A percentile compares a stretch with the other conserved stretches of the same genome.
Evolutionary conservation across 768 basidiomycete species (phyloP).

Genomic region (Collybia mongolica): DNA sequence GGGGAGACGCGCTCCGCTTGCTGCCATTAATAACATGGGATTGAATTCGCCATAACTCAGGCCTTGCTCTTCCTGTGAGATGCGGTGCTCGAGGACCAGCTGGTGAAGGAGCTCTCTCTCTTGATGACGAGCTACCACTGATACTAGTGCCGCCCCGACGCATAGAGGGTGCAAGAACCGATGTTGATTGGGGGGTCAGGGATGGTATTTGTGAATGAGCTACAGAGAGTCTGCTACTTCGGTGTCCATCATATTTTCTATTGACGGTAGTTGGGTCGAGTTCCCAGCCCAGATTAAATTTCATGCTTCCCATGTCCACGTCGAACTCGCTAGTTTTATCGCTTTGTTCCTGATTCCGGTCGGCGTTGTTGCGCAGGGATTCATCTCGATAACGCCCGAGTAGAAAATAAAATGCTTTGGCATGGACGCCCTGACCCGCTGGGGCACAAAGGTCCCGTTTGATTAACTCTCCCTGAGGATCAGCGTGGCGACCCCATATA

Average conservation of each 20-base stretch:
- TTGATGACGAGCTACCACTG: constrained; percentile 21
- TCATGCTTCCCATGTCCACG: constrained; percentile 23
- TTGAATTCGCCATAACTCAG: constrained; percentile 22
- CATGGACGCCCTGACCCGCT: constrained; percentile 66
- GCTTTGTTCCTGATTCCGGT: constrained; percentile 36
- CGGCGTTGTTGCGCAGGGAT: constrained; percentile 39
- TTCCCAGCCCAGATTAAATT: constrained; percentile 39
- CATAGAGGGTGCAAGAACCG: constrained; percentile 18
- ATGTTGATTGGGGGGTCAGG: constrained; percentile 9
- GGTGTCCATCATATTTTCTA: constrained; percentile 28
- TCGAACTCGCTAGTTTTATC: constrained; percentile 18
- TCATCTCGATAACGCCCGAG: constrained; percentile 75
- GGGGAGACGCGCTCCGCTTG: constrained; percentile 14
- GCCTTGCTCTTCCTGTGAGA: constrained; percentile 13
- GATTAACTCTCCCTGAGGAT: constrained; percentile 51
- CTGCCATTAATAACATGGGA: constrained; percentile 5
- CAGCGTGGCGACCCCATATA: constrained; percentile 80
- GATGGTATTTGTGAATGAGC: constrained; percentile 17
- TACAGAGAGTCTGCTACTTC: constrained; percentile 15
- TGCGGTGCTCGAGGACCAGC: constrained; percentile 45
- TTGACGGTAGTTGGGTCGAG: constrained; percentile 26
- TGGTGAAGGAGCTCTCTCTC: constrained; percentile 47
- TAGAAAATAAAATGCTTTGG: constrained; percentile 89
- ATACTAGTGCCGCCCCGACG: constrained; percentile 14
- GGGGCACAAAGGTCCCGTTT: constrained; percentile 68